Conservation (phyloP, 2,329 filamentous ascomycete species). For the Phyllosticta citriasiana region DNA sequence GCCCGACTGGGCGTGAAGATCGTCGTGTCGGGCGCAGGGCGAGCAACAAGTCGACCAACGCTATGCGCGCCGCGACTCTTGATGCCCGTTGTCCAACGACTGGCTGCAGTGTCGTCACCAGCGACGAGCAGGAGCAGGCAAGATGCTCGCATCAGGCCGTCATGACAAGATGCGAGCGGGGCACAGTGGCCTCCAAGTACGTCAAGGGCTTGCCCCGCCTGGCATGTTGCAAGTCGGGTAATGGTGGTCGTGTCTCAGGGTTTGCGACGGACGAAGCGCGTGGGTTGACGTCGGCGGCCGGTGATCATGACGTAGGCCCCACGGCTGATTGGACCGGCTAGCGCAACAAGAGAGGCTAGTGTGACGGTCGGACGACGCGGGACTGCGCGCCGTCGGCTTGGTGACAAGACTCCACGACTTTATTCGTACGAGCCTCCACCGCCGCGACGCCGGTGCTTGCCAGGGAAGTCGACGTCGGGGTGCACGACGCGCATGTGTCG, state of each 20-base stretch:
- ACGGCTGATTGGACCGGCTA: not conserved
- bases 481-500: slow-evolving; percentile 92
- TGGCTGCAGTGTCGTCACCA: not conserved
- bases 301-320: not conserved
- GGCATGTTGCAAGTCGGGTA: not conserved
- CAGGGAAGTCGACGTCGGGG: slow-evolving; percentile 75
- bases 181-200: not conserved
- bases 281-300: not conserved
- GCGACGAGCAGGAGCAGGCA: not conserved
- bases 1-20: not conserved
- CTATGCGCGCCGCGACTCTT: not conserved
- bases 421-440: slow-evolving; percentile 16
- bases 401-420: not conserved
- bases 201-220: not conserved
- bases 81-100: not conserved
- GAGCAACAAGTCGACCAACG: not conserved
- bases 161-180: not conserved
- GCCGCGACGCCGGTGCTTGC: slow-evolving; percentile 44
- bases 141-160: not conserved
- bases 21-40: not conserved
- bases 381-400: not conserved
- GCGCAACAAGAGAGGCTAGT: not conserved
- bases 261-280: not conserved
- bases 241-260: not conserved
- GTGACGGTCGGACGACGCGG: not conserved